Conservation (phyloP, 2,329 filamentous ascomycete species). For the Alternaria rosae region DNA sequence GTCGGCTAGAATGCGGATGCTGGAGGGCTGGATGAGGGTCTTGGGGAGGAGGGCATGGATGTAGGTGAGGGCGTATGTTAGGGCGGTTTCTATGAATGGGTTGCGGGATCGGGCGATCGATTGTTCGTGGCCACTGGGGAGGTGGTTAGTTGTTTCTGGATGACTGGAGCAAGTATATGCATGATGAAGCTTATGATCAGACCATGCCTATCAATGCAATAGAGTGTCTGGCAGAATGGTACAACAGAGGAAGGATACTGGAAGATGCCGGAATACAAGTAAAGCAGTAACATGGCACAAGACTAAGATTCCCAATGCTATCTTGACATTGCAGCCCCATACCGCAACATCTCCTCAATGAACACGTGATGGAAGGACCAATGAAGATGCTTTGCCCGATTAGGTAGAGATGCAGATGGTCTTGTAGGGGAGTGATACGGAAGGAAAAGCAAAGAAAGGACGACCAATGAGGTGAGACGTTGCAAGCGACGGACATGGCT, state of each 20-base stretch:
- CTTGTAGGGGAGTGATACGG: background rate
- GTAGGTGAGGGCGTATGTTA: slow-evolving; percentile 88
- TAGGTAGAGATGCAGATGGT: slow-evolving; percentile 7
- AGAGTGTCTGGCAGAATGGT: background rate
- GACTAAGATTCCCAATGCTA: background rate
- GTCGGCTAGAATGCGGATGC: slow-evolving; percentile 88
- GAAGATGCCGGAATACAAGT: background rate
- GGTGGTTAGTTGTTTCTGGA: background rate
- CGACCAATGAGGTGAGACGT: background rate
- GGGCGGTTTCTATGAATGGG: slow-evolving; percentile 89
- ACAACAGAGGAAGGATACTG: background rate
- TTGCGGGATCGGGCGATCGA: slow-evolving; percentile 65
- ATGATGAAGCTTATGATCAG: background rate
- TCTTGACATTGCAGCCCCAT: background rate
- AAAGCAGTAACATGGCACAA: background rate
- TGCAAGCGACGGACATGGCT: background rate
- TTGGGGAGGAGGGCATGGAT: slow-evolving; percentile 61
- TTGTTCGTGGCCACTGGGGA: slow-evolving; percentile 42
- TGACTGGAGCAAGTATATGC: background rate
- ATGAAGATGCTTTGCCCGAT: slow-evolving; percentile 16
- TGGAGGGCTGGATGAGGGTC: slow-evolving; percentile 69
- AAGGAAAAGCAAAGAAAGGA: slow-evolving; percentile 4
- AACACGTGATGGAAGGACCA: slow-evolving; percentile 2
- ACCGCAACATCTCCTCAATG: background rate
- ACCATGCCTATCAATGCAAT: background rate